phyloP scores from a whole-genome alignment of 1,139 yeast species.

The Geotrichum histeridarum region DNA sequence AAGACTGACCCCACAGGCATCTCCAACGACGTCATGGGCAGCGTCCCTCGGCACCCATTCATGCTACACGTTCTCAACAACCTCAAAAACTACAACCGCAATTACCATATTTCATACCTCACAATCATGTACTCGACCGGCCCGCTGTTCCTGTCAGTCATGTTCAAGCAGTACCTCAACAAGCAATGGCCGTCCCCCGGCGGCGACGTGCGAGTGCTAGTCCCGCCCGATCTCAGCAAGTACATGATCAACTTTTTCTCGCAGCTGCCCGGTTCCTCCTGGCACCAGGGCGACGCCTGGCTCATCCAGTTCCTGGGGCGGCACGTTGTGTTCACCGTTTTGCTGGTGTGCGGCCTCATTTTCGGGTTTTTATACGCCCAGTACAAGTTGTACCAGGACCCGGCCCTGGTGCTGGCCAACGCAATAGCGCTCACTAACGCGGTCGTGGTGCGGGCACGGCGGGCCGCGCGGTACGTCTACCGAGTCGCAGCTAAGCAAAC shows the following conservation, averaged over 20 bases:
- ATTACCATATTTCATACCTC: slow-evolving; percentile 59
- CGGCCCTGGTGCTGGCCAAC: neutral
- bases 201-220: slow-evolving; percentile 48
- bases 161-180: slow-evolving; percentile 81
- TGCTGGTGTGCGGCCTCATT: slow-evolving; percentile 61
- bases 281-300: slow-evolving; percentile 84
- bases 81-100: slow-evolving; percentile 48
- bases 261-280: slow-evolving; percentile 73
- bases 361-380: slow-evolving; percentile 54
- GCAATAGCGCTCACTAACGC: neutral
- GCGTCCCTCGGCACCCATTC: slow-evolving; percentile 82
- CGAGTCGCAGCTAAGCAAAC: neutral
- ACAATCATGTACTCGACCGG: slow-evolving; percentile 94
- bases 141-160: slow-evolving; percentile 75
- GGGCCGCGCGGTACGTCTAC: neutral
- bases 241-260: slow-evolving; percentile 48
- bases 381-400: slow-evolving; percentile 47
- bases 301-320: slow-evolving; percentile 64
- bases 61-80: slow-evolving; percentile 64
- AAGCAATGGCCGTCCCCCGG: slow-evolving; percentile 15
- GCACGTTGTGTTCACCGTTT: slow-evolving; percentile 63
- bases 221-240: slow-evolving; percentile 54
- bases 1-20: slow-evolving; percentile 87
- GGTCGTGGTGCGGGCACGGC: neutral
- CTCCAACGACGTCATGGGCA: slow-evolving; percentile 89